These are phyloP conservation scores for Plantago elongata DNA, from an alignment of 257 asterid genomes.

Conservation along the genomic window DNA sequence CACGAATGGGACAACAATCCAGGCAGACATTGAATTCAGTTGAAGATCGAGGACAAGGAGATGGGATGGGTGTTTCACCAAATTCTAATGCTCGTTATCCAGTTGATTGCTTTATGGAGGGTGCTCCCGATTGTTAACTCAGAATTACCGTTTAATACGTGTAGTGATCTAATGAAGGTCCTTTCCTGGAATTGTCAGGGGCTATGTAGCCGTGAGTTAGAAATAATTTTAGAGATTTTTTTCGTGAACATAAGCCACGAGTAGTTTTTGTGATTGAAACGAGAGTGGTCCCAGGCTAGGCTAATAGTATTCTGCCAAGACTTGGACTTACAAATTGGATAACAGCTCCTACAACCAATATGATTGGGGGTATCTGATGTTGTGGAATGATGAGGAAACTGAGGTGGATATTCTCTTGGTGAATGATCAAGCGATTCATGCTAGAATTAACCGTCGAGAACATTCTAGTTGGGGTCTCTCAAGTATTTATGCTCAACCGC, in stretches of 20 bases:
- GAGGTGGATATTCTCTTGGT: neutral
- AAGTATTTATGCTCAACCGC: neutral
- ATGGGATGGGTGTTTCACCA: too few relatives aligned
- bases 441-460: neutral
- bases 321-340: neutral
- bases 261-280: neutral
- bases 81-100: neutral
- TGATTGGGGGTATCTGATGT: neutral
- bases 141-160: neutral
- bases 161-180: neutral
- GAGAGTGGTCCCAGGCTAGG: neutral
- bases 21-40: neutral
- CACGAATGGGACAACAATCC: neutral
- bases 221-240: neutral
- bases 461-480: neutral
- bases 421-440: neutral
- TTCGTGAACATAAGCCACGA: neutral
- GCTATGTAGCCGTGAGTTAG: too few relatives aligned
- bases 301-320: neutral
- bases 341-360: too few relatives aligned
- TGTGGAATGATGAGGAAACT: neutral
- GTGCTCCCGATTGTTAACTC: neutral
- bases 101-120: neutral
- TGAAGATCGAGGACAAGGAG: too few relatives aligned
- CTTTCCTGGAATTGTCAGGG: neutral